Conservation (phyloP, 352 stramenopile genomes). For the Phytophthora litchii region DNA sequence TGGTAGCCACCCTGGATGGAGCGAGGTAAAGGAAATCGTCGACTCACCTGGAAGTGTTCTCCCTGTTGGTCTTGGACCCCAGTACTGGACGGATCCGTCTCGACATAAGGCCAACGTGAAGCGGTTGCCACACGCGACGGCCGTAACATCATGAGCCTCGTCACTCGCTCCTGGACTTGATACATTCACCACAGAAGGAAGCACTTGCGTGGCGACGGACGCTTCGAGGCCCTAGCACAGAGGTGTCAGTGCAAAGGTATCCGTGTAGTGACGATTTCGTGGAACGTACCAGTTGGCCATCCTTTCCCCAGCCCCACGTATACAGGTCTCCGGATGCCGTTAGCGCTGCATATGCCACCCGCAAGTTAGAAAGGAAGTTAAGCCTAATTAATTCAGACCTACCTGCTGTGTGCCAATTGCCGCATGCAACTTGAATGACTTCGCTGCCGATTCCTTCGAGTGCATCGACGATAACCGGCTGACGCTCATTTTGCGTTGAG, state of each 20-base stretch:
- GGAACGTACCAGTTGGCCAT: conserved; percentile 69
- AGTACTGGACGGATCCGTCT: conserved; percentile 57
- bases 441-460: conserved; percentile 57
- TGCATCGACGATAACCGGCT: conserved; percentile 42
- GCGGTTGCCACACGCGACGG: conserved; percentile 55
- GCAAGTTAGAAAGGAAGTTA: conserved; percentile 14
- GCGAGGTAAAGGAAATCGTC: conserved; percentile 11
- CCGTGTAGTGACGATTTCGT: neutral
- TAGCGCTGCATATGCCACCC: conserved; percentile 29
- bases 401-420: conserved; percentile 79
- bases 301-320: conserved; percentile 77
- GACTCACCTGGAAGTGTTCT: neutral
- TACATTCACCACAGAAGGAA: conserved; percentile 56
- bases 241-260: conserved; percentile 1
- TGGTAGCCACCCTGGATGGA: conserved; percentile 19
- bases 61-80: conserved; percentile 37
- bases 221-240: conserved; percentile 20
- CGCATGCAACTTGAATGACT: conserved; percentile 61
- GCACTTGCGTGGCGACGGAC: conserved; percentile 30
- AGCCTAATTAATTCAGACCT: no score
- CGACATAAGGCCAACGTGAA: conserved; percentile 54
- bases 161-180: conserved; percentile 28
- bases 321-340: conserved; percentile 73
- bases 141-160: conserved; percentile 32
- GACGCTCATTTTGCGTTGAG: conserved; percentile 37